Evolutionary conservation across 1,284 basidiomycete genomes (phyloP), one percentile per base, ranked within the genome.

Genomic region (Xerocomus cyaneibrunnescens): DNA sequence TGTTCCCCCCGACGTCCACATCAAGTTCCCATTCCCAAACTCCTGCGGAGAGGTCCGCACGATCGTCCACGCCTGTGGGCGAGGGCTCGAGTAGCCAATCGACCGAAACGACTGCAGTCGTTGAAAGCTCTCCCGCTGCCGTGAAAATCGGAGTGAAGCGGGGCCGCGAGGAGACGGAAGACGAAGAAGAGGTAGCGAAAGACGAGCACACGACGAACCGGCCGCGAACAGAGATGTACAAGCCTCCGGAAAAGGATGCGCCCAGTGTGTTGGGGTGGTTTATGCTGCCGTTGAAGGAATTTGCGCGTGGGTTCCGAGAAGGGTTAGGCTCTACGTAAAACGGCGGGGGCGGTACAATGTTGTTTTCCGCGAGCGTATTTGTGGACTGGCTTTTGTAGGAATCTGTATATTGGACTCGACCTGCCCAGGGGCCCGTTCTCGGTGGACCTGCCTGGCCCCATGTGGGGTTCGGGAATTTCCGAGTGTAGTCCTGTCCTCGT

Each of bases 261-360:
- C 76, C 78, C 9, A 71, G 72, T 37, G 58, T 74, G 37, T 60
- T 81, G 50, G 77, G 77, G 37, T 84, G 81, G 84, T 73, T 87
- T 56, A 66, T 80, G 58, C 69, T 77, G 37, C 85, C 84, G 3
- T 73, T 87, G 67, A 76, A 77, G 64, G 78, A 77, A 17, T 86
- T 87, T 65, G 71, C 83, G 50, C 74, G 76, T 56, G 85, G 84
- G 13, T 85, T 87, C 70, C 78, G 77, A 59, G 81, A 83, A 66
- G 82, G 82, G 51, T 62, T 83, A 42, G 59, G 62, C 13, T 41
- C 63, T 38, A 61, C 62, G 61, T 66, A 64, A 59, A 51, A 41
- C 8, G 54, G 54, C 6, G n/a, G 17, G 7, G 34, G 19, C 17
- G 34, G 34, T 19, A 4, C 6, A 19, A n/a, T 22, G 19, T 22